Conservation (phyloP, 2,329 filamentous ascomycete species). For the Aureobasidium sp. region DNA sequence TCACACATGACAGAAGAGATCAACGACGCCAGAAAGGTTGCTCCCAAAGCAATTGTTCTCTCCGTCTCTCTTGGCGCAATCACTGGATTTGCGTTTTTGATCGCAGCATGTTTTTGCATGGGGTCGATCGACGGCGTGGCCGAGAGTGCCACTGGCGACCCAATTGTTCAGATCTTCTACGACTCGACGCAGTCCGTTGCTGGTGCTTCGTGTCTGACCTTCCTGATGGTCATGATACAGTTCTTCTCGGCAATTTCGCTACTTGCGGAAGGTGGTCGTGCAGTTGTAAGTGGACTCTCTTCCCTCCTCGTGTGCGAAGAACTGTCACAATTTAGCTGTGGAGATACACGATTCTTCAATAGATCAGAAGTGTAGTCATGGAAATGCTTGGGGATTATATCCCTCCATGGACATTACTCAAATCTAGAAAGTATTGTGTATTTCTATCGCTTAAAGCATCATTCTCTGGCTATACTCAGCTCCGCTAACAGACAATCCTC, state of each 20-base stretch:
- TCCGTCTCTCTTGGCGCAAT: conserved; percentile 37
- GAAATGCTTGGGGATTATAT: no score
- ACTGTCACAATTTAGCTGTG: no score
- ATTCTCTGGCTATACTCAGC: no score
- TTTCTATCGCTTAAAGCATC: no score
- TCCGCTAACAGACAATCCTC: not conserved
- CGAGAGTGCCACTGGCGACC: conserved; percentile 39
- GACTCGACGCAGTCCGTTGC: conserved; percentile 39
- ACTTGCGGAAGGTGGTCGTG: conserved; percentile 39
- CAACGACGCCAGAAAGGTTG: conserved; percentile 41
- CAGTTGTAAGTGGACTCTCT: conserved; percentile 20
- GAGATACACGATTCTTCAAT: no score
- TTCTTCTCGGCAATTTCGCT: conserved; percentile 38
- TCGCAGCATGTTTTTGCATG: conserved; percentile 44
- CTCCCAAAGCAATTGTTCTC: conserved; percentile 40
- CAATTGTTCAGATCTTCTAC: conserved; percentile 45
- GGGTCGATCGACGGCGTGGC: conserved; percentile 41
- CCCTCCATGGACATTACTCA: no score
- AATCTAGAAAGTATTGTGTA: no score
- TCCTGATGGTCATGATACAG: conserved; percentile 41
- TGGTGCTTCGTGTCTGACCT: conserved; percentile 37
- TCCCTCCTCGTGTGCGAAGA: rapidly evolving
- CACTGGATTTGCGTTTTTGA: conserved; percentile 41
- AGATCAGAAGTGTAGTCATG: no score
- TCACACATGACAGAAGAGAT: conserved; percentile 50